Evolutionary conservation across 352 stramenopile species (phyloP).

Genomic region (Phytophthora kernoviae): DNA sequence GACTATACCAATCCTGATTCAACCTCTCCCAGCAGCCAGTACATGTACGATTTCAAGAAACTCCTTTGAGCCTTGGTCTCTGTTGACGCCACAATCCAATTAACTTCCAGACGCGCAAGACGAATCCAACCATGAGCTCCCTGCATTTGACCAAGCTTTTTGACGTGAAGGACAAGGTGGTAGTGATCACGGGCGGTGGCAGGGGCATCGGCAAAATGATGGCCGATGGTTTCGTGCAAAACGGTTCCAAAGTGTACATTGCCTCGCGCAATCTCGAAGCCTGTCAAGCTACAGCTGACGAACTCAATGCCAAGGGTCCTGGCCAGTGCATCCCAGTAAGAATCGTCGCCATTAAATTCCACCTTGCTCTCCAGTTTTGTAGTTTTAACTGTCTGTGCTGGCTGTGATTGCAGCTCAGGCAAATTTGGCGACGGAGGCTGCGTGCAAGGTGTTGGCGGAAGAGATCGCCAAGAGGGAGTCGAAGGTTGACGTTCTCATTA

Average conservation of each 20-base stretch:
- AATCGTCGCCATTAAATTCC: too few relatives aligned
- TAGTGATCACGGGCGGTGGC: constrained; percentile 94
- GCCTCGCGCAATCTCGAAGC: constrained; percentile 86
- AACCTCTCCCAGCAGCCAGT: too few relatives aligned
- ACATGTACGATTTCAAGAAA: too few relatives aligned
- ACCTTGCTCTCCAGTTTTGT: too few relatives aligned
- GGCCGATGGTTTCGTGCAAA: constrained; percentile 91
- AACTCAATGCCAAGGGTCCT: constrained; percentile 60
- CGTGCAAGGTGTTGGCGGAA: constrained; percentile 37
- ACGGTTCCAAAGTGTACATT: constrained; percentile 94
- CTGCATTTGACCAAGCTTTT: constrained; percentile 29
- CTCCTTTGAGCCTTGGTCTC: too few relatives aligned
- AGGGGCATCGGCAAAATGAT: constrained; percentile 97
- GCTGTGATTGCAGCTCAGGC: constrained; percentile 15
- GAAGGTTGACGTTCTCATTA: constrained; percentile 90
- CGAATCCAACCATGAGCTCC: constrained; percentile 14
- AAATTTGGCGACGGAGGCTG: constrained; percentile 18
- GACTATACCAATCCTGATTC: too few relatives aligned
- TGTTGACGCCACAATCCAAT: too few relatives aligned
- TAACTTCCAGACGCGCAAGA: too few relatives aligned
- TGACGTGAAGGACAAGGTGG: constrained; percentile 69
- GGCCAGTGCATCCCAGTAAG: constrained; percentile 67
- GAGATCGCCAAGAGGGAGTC: constrained; percentile 75
- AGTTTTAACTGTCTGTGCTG: not conserved
- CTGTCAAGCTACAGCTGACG: constrained; percentile 74